phyloP scores from a whole-genome alignment of 108 stramenopile species.

The Cyclostephanos invisitatus region DNA sequence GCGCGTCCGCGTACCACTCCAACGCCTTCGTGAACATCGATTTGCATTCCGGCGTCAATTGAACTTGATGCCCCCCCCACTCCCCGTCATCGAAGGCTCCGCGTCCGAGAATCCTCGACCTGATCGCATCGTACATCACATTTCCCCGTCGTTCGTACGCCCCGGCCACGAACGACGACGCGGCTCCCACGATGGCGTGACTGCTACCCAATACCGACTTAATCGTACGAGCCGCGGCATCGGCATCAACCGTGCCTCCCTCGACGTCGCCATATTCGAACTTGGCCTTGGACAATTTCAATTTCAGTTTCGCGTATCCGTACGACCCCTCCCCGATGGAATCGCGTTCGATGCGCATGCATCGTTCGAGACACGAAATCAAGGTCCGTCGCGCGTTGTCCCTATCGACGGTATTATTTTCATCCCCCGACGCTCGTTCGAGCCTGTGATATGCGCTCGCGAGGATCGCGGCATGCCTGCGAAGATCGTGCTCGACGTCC shows the following conservation, averaged over 20 bases:
- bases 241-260: slow-evolving; percentile 35
- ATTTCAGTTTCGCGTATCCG: slow-evolving; percentile 34
- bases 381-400: slow-evolving; percentile 24
- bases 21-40: slow-evolving; percentile 35
- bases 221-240: slow-evolving; percentile 19
- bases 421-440: not conserved
- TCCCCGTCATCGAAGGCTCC: slow-evolving; percentile 1
- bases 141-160: slow-evolving; percentile 32
- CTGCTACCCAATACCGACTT: slow-evolving; percentile 21
- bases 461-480: not conserved
- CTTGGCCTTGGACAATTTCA: slow-evolving; percentile 40
- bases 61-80: not conserved
- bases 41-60: slow-evolving; percentile 29
- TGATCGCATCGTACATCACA: not conserved
- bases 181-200: slow-evolving; percentile 38
- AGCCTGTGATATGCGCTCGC: slow-evolving; percentile 26
- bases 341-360: slow-evolving; percentile 37
- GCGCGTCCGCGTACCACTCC: slow-evolving; percentile 39
- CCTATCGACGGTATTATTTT: slow-evolving; percentile 5
- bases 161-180: slow-evolving; percentile 39
- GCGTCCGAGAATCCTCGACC: not conserved
- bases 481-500: slow-evolving; percentile 20
- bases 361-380: slow-evolving; percentile 22
- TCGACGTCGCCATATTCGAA: slow-evolving; percentile 41
- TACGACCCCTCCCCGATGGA: slow-evolving; percentile 40